phyloP scores from a whole-genome alignment of 495 filamentous ascomycete species.

The Ascodesmis nigricans region DNA sequence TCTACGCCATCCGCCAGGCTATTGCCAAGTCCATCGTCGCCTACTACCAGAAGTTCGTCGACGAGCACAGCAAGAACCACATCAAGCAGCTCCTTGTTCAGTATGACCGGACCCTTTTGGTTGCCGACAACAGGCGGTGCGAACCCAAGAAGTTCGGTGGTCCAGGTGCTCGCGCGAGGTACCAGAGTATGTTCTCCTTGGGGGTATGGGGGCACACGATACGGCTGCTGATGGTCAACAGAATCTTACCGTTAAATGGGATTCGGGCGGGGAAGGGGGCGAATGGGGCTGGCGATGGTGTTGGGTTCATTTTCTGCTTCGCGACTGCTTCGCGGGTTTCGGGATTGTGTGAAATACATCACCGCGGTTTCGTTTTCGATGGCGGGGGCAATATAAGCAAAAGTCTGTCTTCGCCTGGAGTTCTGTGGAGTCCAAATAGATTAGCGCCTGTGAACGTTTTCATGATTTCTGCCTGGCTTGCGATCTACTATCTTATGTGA shows the following conservation, averaged over 20 bases:
- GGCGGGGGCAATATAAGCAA: too few relatives aligned
- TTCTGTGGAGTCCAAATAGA: too few relatives aligned
- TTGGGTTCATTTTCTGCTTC: too few relatives aligned
- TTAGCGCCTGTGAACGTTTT: too few relatives aligned
- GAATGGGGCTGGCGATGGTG: too few relatives aligned
- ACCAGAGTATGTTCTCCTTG: conserved; percentile 69
- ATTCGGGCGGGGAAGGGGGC: too few relatives aligned
- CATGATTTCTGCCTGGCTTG: too few relatives aligned
- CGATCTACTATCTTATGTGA: too few relatives aligned
- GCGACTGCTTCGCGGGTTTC: too few relatives aligned
- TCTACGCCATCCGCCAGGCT: conserved; percentile 97
- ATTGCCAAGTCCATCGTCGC: conserved; percentile 96
- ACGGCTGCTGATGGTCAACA: conserved; percentile 5
- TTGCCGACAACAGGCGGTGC: conserved; percentile 88
- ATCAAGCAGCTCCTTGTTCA: conserved; percentile 82
- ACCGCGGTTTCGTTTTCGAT: too few relatives aligned
- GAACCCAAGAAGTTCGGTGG: conserved; percentile 87
- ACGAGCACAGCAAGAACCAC: conserved; percentile 98
- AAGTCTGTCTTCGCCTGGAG: too few relatives aligned
- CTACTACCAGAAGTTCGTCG: conserved; percentile 99
- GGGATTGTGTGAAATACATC: too few relatives aligned
- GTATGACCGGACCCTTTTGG: conserved; percentile 91
- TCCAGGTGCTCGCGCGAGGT: conserved; percentile 83
- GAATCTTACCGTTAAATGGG: conserved; percentile 40
- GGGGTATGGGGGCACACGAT: not conserved